phyloP scores from a whole-genome alignment of 345 rosid species.

The Brassica nigra region DNA sequence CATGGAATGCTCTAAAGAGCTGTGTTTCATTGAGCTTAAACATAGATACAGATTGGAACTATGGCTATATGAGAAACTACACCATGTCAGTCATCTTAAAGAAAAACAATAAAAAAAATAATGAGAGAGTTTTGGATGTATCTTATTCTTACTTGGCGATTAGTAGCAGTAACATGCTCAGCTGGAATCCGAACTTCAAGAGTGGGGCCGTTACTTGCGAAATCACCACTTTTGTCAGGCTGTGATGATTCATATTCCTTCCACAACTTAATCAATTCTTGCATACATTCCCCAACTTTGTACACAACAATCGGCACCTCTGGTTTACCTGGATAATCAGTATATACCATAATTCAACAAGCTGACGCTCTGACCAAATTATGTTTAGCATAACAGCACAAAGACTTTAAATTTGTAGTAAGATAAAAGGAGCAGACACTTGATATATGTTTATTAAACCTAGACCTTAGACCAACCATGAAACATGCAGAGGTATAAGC shows the following conservation, averaged over 20 bases:
- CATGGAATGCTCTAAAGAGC: conserved; percentile 15
- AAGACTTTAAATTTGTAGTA: not conserved
- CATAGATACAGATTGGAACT: conserved; percentile 2
- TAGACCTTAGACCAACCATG: conserved; percentile 1
- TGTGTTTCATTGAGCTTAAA: not conserved
- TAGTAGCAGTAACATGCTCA: conserved; percentile 97
- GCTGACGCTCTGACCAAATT: conserved; percentile 14
- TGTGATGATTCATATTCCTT: conserved; percentile 74
- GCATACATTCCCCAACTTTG: conserved; percentile 99
- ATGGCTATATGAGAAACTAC: not conserved
- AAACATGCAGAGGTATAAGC: not conserved
- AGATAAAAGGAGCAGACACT: conserved; percentile 24
- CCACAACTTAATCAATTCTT: conserved; percentile 95
- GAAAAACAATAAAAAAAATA: not conserved
- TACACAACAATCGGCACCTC: conserved; percentile 85
- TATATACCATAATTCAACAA: conserved; percentile 20
- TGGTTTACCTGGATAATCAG: conserved; percentile 75
- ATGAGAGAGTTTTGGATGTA: conserved; percentile 7
- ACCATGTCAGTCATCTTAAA: conserved; percentile 11
- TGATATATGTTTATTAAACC: conserved; percentile 1
- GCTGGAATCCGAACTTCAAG: conserved; percentile 96
- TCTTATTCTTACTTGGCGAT: conserved; percentile 81
- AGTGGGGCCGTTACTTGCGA: conserved; percentile 73
- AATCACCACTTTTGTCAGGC: conserved; percentile 71
- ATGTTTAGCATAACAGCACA: not conserved